Evolutionary conservation across 1,139 yeast genomes (phyloP), one percentile per base, ranked within the genome.

Genomic region (Sugiyamaella sp.): DNA sequence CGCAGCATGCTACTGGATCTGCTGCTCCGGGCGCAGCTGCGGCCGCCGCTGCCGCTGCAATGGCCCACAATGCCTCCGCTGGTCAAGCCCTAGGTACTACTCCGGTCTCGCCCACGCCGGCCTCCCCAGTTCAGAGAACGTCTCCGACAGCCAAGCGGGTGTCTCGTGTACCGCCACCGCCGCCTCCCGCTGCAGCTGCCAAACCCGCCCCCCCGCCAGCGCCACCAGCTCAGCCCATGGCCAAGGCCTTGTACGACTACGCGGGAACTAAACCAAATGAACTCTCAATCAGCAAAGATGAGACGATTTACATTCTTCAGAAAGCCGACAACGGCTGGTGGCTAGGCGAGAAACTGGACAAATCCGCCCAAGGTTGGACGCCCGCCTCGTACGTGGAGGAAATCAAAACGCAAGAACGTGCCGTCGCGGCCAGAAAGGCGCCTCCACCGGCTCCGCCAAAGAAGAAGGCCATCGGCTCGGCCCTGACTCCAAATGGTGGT

Each of bases 321-420:
- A 80, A 84, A 59, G 88, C 84, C 59, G 80, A 81, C 33, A 89
- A 89, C 65, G 80, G 82, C 64, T 91, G 98, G 98, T 91, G 96
- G 60, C 76, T 93, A 57, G 97, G 90, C 4, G 88, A 86, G 68
- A 77, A 82, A 19, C 71, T 85, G 57, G 91, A 87, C 63, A 93
- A 87, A 46, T 68, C 85, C 1, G 80, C 76, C 54, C 96, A 91
- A 70, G 99, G 99, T 2, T 95, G 99, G 99, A 93, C 95, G 9
- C 99, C 99, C 10, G 86, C 95, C 29, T 88, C 95, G 19, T 95
- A 91, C 68, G 82, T 93, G 65, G 84, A 82, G 52, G 87, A 85
- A 64, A 80, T 80, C 68, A 63, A 62, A 29, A 52, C 49, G 2
- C 59, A 58, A 3, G 58, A 65, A 10, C 27, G 44, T 4, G 55